phyloP scores from a whole-genome alignment of 23 red algal genomes.

The Agarophyton chilense region DNA sequence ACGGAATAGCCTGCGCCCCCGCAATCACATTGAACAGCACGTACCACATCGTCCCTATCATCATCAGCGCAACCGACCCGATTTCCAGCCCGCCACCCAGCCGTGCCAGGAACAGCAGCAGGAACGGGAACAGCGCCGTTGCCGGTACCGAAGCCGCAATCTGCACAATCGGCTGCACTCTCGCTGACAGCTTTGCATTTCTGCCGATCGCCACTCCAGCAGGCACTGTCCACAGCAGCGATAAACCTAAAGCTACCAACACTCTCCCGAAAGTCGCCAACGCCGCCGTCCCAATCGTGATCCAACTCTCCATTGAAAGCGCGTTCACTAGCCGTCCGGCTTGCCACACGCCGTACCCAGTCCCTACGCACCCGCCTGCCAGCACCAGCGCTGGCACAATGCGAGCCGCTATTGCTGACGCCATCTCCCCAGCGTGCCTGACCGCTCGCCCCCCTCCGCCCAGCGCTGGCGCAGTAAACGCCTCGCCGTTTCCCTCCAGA shows the following conservation, averaged over 20 bases:
- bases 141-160: slow-evolving; percentile 99
- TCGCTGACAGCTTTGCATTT: slow-evolving; percentile 72
- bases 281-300: slow-evolving; percentile 68
- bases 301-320: slow-evolving; percentile 62
- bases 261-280: slow-evolving; percentile 82
- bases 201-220: slow-evolving; percentile 91
- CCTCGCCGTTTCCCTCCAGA: background rate
- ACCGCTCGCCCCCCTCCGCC: background rate
- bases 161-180: slow-evolving; percentile 94
- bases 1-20: slow-evolving; percentile 92
- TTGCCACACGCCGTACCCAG: slow-evolving; percentile 48
- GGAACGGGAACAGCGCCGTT: slow-evolving; percentile 95
- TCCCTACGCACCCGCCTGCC: background rate
- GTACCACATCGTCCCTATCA: slow-evolving; percentile 99
- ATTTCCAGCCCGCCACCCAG: slow-evolving; percentile 88
- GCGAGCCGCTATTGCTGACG: background rate
- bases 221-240: slow-evolving; percentile 94
- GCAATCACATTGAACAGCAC: slow-evolving; percentile 99
- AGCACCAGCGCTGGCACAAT: background rate
- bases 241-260: slow-evolving; percentile 74
- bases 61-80: slow-evolving; percentile 96
- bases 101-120: slow-evolving; percentile 84
- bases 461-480: background rate
- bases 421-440: background rate
- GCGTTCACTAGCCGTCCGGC: slow-evolving; percentile 35